Conservation (phyloP, 768 basidiomycete genomes). For the Ramaria sp. region DNA sequence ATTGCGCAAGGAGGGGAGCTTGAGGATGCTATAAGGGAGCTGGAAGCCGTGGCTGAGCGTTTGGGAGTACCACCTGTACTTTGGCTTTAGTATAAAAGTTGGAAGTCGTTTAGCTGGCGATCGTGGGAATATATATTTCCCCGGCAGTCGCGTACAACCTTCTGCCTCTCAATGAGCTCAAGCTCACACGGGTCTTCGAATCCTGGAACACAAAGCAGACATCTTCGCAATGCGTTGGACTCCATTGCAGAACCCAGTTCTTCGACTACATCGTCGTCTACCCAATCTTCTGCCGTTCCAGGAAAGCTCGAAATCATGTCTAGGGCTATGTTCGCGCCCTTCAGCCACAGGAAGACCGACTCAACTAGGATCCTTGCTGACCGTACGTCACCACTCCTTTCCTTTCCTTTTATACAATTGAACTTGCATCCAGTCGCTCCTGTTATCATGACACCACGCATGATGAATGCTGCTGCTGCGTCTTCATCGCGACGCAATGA, state of each 20-base stretch:
- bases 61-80: not conserved
- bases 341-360: constrained; percentile 46
- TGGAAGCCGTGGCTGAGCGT: not conserved
- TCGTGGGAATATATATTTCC: not conserved
- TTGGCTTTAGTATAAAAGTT: too few species aligned
- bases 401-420: constrained; percentile 7
- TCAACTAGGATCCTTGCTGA: constrained; percentile 67
- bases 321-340: constrained; percentile 62
- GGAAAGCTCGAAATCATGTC: constrained; percentile 52
- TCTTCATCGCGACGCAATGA: constrained; percentile 41
- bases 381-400: constrained; percentile 34
- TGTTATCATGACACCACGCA: constrained; percentile 80
- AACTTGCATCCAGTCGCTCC: constrained; percentile 52
- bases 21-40: not conserved
- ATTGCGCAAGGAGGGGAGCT: not conserved
- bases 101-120: too few species aligned
- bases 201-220: not conserved
- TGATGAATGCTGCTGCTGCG: constrained; percentile 61
- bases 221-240: constrained; percentile 28
- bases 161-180: not conserved
- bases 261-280: constrained; percentile 23
- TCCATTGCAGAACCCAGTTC: constrained; percentile 15
- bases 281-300: constrained; percentile 8
- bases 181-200: not conserved
- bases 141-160: not conserved